Evolutionary conservation across 2,329 filamentous ascomycete species (phyloP).

Genomic region (Microcyclosporella mali): DNA sequence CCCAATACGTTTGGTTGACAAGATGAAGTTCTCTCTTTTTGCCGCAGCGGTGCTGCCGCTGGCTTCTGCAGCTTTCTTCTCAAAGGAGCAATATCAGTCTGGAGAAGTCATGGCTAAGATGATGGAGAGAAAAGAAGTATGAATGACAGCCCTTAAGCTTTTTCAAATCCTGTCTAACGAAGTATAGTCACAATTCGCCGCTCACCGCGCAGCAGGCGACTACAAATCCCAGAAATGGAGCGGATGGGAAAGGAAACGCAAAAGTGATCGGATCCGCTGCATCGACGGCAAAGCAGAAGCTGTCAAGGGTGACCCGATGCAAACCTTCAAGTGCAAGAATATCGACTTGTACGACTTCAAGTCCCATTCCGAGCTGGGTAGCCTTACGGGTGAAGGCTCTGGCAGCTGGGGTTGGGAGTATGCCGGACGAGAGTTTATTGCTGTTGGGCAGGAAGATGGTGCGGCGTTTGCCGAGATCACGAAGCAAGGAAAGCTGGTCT

Average conservation of each 20-base stretch:
- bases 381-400: slow-evolving; percentile 38
- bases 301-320: slow-evolving; percentile 41
- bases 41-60: slow-evolving; percentile 14
- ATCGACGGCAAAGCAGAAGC: slow-evolving; percentile 41
- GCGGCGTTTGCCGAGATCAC: slow-evolving; percentile 52
- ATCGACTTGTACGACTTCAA: slow-evolving; percentile 45
- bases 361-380: slow-evolving; percentile 49
- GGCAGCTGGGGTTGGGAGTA: slow-evolving; percentile 52
- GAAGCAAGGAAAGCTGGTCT: slow-evolving; percentile 46
- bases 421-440: slow-evolving; percentile 50
- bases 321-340: slow-evolving; percentile 30
- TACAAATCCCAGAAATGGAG: slow-evolving; percentile 18
- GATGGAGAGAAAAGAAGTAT: slow-evolving; percentile 9
- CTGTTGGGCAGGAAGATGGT: slow-evolving; percentile 51
- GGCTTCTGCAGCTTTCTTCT: slow-evolving; percentile 15
- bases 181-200: slow-evolving; percentile 10
- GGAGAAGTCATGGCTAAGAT: slow-evolving; percentile 18
- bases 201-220: slow-evolving; percentile 19
- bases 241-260: slow-evolving; percentile 9
- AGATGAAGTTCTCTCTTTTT: slow-evolving; percentile 18
- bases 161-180: background rate
- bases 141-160: background rate
- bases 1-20: background rate
- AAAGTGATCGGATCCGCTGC: slow-evolving; percentile 27
- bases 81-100: slow-evolving; percentile 14